phyloP scores from a whole-genome alignment of 2,329 filamentous ascomycete genomes.

The Fusarium tuaranense region DNA sequence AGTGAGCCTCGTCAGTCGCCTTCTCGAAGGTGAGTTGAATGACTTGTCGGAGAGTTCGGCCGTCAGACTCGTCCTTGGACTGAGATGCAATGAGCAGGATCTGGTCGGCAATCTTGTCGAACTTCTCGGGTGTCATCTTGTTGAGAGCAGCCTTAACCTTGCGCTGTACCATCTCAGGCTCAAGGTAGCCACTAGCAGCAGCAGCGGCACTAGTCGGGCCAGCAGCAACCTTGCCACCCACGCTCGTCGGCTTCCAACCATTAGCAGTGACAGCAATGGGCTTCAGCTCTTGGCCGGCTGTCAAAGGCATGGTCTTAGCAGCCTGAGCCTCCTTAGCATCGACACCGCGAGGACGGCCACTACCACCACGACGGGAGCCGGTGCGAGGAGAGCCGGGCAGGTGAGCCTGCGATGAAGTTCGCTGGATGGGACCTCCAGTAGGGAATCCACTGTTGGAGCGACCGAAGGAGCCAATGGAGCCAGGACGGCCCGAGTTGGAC shows the following conservation, averaged over 20 bases:
- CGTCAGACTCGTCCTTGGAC: conserved; percentile 94
- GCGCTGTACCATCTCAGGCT: conserved; percentile 93
- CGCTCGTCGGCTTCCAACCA: conserved; percentile 90
- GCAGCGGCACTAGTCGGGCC: conserved; percentile 47
- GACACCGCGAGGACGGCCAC: conserved; percentile 76
- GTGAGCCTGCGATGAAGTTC: conserved; percentile 70
- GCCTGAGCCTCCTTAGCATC: conserved; percentile 73
- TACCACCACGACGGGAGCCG: conserved; percentile 59
- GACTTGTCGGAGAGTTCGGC: conserved; percentile 94
- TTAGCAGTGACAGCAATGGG: conserved; percentile 77
- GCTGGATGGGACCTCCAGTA: conserved; percentile 69
- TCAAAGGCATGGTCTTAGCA: conserved; percentile 92
- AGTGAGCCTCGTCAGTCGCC: conserved; percentile 97
- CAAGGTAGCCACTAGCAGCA: conserved; percentile 71
- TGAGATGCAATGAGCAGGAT: conserved; percentile 93
- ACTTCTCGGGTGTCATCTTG: conserved; percentile 99
- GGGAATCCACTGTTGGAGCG: conserved; percentile 70
- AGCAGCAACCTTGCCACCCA: conserved; percentile 58
- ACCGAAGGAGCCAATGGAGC: conserved; percentile 54
- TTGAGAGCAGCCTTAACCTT: conserved; percentile 99
- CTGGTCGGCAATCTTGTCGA: conserved; percentile 93
- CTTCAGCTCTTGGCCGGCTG: conserved; percentile 83
- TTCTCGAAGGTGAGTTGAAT: conserved; percentile 99
- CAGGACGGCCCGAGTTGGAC: conserved; percentile 57
- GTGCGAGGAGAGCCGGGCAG: conserved; percentile 79